Conservation (phyloP, 495 filamentous ascomycete genomes). For the Penicillium ucsense region DNA sequence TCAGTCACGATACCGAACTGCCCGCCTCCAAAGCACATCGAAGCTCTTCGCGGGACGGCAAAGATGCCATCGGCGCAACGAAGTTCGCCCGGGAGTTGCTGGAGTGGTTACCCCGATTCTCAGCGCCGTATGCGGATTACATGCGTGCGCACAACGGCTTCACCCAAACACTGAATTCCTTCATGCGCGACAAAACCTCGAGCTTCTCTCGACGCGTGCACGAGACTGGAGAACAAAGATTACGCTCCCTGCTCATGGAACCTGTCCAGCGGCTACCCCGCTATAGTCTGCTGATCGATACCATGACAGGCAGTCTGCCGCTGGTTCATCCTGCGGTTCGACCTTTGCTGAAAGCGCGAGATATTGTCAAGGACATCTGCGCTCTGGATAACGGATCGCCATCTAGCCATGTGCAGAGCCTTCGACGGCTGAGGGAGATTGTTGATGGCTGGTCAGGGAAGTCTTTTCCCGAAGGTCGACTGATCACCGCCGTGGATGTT, state of each 20-base stretch:
- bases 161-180: conserved; percentile 63
- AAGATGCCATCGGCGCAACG: conserved; percentile 63
- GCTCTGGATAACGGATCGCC: conserved; percentile 62
- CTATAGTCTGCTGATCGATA: conserved; percentile 93
- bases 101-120: conserved; percentile 87
- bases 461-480: conserved; percentile 61
- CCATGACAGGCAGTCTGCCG: conserved; percentile 76
- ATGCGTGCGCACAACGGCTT: conserved; percentile 79
- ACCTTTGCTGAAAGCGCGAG: conserved; percentile 70
- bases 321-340: conserved; percentile 73
- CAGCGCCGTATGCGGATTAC: conserved; percentile 81
- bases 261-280: conserved; percentile 91
- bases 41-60: conserved; percentile 30
- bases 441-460: conserved; percentile 72
- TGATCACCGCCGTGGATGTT: conserved; percentile 80
- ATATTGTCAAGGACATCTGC: conserved; percentile 91
- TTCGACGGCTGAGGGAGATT: conserved; percentile 62
- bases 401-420: conserved; percentile 57
- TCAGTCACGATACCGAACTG: conserved; percentile 45
- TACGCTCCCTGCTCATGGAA: conserved; percentile 91
- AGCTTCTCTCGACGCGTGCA: conserved; percentile 71
- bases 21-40: conserved; percentile 23
- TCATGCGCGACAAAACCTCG: conserved; percentile 62
- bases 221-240: conserved; percentile 77
- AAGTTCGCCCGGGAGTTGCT: conserved; percentile 68